Evolutionary conservation across 345 rosid species (phyloP), one percentile per base, ranked within the genome.

Genomic region (Murraya paniculata): DNA sequence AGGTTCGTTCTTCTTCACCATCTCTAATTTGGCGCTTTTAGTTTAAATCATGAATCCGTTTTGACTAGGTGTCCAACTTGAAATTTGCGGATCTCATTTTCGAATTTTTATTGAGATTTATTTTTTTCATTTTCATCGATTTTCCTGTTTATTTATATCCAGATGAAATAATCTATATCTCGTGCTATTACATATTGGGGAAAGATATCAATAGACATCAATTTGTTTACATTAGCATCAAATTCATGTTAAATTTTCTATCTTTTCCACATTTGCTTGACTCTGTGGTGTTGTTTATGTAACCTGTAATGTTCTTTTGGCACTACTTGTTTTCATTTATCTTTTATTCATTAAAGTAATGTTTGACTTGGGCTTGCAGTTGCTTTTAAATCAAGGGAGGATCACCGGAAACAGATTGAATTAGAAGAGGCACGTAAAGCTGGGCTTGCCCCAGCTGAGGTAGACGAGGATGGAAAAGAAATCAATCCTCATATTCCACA

Each of bases 351-450:
- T 9, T 68, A 2, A 41, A 7, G 35, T 22, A 56, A 19, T 31
- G 11, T 60, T 9, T 41, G 5, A 70, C 5, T 7, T 21, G 61
- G 56, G 9, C 7, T 81, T 85, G 84, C 86, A 90, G 94, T 84
- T 78, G 89, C 91, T 4, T 90, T 89, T 58, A 91, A 91, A 68
- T 91, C 90, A 2, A 86, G 92, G 79, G 91, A 89, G 85, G 91
- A 85, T 61, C 92, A 88, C 53, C 50, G 94, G 71, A 89, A 89
- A 79, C 94, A 89, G 72, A 79, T 91, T 76, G 93, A 89, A 79
- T 84, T 91, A 78, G 92, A 91, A 74, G 94, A 89, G 80, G 91
- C 94, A 0, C 90, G 92, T 41, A 89, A 89, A 80, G 94, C 94
- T 0, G 94, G 94, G 71, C 93, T 91, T 56, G 94, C 94, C 0